phyloP scores from a whole-genome alignment of 768 basidiomycete species.

The Candolleomyces aberdarensis region DNA sequence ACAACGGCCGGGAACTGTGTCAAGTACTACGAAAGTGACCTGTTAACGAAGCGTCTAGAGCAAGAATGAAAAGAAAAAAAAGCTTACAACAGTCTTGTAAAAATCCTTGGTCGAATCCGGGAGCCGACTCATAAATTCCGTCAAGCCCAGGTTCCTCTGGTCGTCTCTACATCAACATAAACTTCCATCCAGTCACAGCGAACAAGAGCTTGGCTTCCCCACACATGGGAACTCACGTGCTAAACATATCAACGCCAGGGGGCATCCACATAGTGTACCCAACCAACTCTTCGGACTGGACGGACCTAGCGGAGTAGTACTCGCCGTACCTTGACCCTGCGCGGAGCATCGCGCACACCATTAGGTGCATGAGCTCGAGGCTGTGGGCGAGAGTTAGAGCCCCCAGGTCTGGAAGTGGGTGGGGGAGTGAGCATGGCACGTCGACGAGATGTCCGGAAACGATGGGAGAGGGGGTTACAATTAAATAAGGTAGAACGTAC shows the following conservation, averaged over 20 bases:
- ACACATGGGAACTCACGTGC: conserved; percentile 21
- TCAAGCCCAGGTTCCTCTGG: conserved; percentile 23
- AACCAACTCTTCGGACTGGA: conserved; percentile 16
- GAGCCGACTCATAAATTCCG: conserved; percentile 21
- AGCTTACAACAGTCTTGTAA: conserved; percentile 18
- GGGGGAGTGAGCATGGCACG: not conserved
- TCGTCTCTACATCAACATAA: conserved; percentile 19
- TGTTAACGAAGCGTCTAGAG: not conserved
- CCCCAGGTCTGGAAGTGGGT: conserved; percentile 16
- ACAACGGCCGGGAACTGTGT: conserved; percentile 18
- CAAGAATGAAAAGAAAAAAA: not conserved
- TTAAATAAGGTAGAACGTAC: conserved; percentile 5
- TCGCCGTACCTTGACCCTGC: conserved; percentile 24
- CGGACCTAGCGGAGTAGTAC: conserved; percentile 25
- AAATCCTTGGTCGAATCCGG: conserved; percentile 22
- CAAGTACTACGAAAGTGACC: conserved; percentile 14
- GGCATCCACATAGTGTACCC: conserved; percentile 31
- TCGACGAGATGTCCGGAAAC: not conserved
- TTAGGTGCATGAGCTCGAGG: conserved; percentile 18
- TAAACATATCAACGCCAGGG: conserved; percentile 27
- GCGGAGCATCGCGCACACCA: conserved; percentile 21
- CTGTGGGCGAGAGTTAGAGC: conserved; percentile 23
- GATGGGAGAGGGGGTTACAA: not conserved
- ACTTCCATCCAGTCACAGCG: not conserved
- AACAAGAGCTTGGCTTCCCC: no score